A percentile compares a stretch with the other conserved stretches of the same genome.
Evolutionary conservation across 768 basidiomycete genomes (phyloP).

Genomic region (Lactifluus pinguis): DNA sequence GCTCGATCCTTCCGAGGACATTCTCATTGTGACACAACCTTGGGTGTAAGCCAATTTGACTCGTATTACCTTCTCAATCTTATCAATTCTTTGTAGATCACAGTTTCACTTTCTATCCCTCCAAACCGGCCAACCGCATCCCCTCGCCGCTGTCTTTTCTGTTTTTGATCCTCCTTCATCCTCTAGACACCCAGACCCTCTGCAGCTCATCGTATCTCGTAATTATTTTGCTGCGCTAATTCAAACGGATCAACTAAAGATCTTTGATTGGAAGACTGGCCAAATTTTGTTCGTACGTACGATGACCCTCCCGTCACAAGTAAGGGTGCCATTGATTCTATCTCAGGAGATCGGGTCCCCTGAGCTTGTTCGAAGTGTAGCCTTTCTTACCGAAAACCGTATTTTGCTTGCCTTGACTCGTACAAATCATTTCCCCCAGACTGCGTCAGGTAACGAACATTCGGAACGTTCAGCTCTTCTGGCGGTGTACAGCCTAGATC

Average conservation of each 20-base stretch:
- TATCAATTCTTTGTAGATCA: background rate
- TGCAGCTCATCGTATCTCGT: background rate
- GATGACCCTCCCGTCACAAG: background rate
- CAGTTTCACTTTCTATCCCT: slow-evolving; percentile 2
- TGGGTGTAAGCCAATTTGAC: background rate
- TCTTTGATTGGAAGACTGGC: slow-evolving; percentile 7
- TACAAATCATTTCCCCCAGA: background rate
- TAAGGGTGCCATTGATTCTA: background rate
- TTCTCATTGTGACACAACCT: background rate
- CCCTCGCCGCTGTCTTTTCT: background rate
- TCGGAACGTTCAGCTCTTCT: background rate
- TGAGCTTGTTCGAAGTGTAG: background rate
- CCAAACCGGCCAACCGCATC: slow-evolving; percentile 6
- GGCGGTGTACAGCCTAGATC: background rate
- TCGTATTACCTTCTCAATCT: background rate
- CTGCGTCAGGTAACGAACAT: background rate
- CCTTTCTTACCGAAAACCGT: background rate
- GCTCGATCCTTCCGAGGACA: slow-evolving; percentile 3
- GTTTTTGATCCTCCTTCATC: background rate
- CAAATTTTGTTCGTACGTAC: slow-evolving; percentile 4
- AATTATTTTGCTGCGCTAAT: background rate
- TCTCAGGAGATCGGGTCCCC: background rate
- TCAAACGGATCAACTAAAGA: background rate
- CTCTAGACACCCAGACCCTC: no score
- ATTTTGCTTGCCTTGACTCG: background rate